Base-by-base conservation (phyloP, 2,329 filamentous ascomycete genomes). In the Paecilomyces sp. region DNA sequence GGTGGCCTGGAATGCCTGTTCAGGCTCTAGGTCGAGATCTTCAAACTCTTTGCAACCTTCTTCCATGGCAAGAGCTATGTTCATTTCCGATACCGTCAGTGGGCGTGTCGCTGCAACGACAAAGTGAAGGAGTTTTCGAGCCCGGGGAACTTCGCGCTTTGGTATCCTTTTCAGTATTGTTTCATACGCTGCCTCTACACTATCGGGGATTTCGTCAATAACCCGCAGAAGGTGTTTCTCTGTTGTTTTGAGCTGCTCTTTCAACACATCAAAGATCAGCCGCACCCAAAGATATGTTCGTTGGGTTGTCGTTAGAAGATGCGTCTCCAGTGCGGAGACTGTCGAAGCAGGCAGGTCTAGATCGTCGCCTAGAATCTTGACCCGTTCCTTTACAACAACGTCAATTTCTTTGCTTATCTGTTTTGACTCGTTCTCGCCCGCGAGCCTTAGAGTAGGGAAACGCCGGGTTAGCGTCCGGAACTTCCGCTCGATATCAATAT, bases 211-310 rank as follows among this genome's bases (percentile, higher is more conserved):
- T 25, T 59, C 61, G 24, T 56, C 56, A 61, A 71, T 60, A 9
- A 61, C 25, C 5, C 36, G 36, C 9, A 66, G 51, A 18, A 70
- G 47, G 3, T 62, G 67, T 33, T 59, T 67, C 51, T 60, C 62
- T 59, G 53, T 53, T 47, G 60, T 41, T 15, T 60, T 58, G 18
- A 47, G 25, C 36, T 31, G 64, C 2, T 60, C 52, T 5, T 68
- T 53, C 31, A 77, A 69, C 2, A 74, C 63, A 9, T 71, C 61
- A 2, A 78, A 62, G 0, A 64, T 73, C 0, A 77, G 68, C 59
- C 68, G 58, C 1, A 77, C 66, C 76, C 76, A 79, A 0, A 79
- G 68, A 61, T 78, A 79, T 1, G 75, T 79, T 9, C 71, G 67
- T 30, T 77, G 65, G 1, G 67, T 57, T 55, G 70, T 65, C 15